A percentile compares a stretch with the other conserved stretches of the same genome.
These are phyloP conservation scores for Botryotinia calthae DNA, from an alignment of 2,329 filamentous ascomycete species.

Conservation along the genomic window DNA sequence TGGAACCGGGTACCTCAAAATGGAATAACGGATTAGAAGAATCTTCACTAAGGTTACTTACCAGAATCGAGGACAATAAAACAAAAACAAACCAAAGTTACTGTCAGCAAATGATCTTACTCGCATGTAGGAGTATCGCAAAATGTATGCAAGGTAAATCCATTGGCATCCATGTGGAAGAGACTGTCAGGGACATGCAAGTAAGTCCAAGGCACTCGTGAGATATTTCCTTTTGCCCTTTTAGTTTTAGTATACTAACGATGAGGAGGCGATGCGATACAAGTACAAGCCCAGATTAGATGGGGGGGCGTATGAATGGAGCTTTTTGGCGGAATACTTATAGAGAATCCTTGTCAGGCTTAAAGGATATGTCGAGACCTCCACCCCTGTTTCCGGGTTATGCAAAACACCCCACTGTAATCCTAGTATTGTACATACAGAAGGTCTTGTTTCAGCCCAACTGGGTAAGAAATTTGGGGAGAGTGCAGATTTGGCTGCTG, in stretches of 20 bases:
- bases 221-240: neutral
- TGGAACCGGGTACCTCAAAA: neutral
- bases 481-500: neutral
- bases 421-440: neutral
- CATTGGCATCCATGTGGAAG: constrained; percentile 9
- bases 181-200: constrained; percentile 20
- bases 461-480: constrained; percentile 4
- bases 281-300: neutral
- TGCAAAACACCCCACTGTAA: constrained; percentile 20
- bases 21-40: neutral
- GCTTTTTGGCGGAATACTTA: neutral
- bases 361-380: constrained; percentile 8
- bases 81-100: neutral
- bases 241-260: neutral
- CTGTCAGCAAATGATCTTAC: constrained; percentile 23
- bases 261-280: neutral
- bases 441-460: constrained; percentile 20
- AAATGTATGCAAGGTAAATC: constrained; percentile 1
- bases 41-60: neutral
- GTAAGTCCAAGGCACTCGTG: neutral
- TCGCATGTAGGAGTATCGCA: constrained; percentile 14
- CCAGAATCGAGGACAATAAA: constrained; percentile 9
- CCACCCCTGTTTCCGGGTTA: constrained; percentile 13
- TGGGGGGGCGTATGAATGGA: neutral
- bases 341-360: neutral